Base-by-base conservation (phyloP, 495 filamentous ascomycete genomes). In the Aspergillus bridgeri region DNA sequence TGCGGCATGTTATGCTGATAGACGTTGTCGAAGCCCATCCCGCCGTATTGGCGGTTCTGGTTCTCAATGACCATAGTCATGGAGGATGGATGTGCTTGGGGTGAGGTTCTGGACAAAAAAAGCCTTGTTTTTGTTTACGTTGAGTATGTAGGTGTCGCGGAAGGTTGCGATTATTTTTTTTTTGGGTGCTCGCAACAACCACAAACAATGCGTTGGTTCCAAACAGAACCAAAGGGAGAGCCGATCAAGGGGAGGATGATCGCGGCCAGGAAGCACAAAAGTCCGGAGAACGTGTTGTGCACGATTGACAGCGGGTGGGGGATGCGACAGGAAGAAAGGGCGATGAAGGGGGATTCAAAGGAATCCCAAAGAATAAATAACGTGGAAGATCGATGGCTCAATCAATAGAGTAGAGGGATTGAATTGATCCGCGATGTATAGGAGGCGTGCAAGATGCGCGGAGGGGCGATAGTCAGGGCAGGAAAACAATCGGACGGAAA, bases 41-140 rank as follows among this genome's bases (percentile, higher is more conserved):
- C 83, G 77, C 90, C 86, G 74, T 90, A 86, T 50, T 82, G 80
- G 79, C 89, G 91, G 79, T 89, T 89, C 74, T 92, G 87, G 71
- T 86, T 83, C 75, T 91, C 89, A 75, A 94, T 85, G 77, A 93
- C 90, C 86, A 95, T 88, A 79, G 89, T 90, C 84, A 90, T 87
- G 74, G 79, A 72, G 76, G 61, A 59, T 70, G 61, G 51, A 42
- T 24, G 54, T 53, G 42, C 38, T 58, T 20, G 48, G 19, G 53
- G 22, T 45, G 15, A 29, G 46, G 44, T 48, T 56, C 20, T 48
- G 51, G 15, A 20, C 17, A 21, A 19, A 22, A 21, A 19, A 22
- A 22, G 8, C 38, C 38, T 42, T 9, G 42, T 44, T 46, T 44
- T 46, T 47, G 53, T 38, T 47, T 18, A 19, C 29, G 18, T 11